These are phyloP conservation scores for Juglanconis sp. DNA, from an alignment of 2,329 filamentous ascomycete genomes.

Conservation along the genomic window DNA sequence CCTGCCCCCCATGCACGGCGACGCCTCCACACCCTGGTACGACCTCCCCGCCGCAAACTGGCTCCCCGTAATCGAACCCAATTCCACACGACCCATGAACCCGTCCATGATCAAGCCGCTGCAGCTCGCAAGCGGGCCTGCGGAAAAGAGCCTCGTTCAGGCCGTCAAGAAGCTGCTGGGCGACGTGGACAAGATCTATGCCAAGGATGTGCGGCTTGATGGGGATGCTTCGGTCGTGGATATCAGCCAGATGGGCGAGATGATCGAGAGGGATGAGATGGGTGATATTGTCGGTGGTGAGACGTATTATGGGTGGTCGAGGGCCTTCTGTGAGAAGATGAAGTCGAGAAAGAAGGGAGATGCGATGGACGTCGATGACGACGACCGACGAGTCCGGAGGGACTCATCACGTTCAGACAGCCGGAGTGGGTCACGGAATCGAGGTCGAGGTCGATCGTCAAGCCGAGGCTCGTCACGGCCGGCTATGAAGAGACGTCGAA, in stretches of 20 bases:
- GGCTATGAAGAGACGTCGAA: conserved; percentile 37
- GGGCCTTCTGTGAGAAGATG: conserved; percentile 77
- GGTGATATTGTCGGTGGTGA: conserved; percentile 63
- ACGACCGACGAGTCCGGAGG: conserved; percentile 33
- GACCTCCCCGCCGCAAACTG: conserved; percentile 80
- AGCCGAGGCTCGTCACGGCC: conserved; percentile 34
- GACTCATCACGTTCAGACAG: conserved; percentile 29
- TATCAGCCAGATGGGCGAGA: conserved; percentile 73
- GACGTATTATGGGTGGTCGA: conserved; percentile 87
- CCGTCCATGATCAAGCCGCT: conserved; percentile 68
- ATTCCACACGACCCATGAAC: conserved; percentile 72
- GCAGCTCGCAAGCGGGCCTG: conserved; percentile 65
- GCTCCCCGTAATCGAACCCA: conserved; percentile 73
- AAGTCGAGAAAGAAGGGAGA: conserved; percentile 48
- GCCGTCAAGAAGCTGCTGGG: conserved; percentile 69
- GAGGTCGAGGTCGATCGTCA: conserved; percentile 27
- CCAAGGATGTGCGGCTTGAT: conserved; percentile 41
- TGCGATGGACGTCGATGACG: conserved; percentile 19
- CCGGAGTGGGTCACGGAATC: conserved; percentile 30
- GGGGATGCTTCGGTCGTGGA: conserved; percentile 51
- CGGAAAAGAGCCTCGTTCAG: conserved; percentile 60
- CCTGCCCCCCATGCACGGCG: conserved; percentile 75
- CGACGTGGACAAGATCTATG: conserved; percentile 68
- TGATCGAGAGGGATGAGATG: conserved; percentile 61
- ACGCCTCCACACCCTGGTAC: conserved; percentile 70